Evolutionary conservation across 2,329 filamentous ascomycete genomes (phyloP).

Genomic region (Cladosporium cucumerinum): DNA sequence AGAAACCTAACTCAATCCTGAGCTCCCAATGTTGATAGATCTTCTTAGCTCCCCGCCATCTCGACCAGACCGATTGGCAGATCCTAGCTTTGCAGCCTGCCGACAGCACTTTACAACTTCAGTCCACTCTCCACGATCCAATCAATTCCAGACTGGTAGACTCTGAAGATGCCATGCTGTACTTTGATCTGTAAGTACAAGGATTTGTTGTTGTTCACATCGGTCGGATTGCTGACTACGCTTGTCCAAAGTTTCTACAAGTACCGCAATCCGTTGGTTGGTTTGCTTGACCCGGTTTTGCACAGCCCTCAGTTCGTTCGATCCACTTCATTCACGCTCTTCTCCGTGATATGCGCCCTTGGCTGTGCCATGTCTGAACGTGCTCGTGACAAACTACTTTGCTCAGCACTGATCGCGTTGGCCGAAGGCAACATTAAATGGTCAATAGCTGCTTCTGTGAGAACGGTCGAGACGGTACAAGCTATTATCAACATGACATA

Average conservation of each 20-base stretch:
- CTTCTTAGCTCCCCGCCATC: background rate
- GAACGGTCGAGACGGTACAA: constrained; percentile 11
- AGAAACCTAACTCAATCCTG: no score
- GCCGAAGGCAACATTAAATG: constrained; percentile 12
- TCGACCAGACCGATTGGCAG: constrained; percentile 13
- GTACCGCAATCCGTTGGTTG: constrained; percentile 7
- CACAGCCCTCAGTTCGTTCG: constrained; percentile 11
- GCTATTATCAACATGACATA: constrained; percentile 15
- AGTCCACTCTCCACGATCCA: constrained; percentile 8
- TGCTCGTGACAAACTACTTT: constrained; percentile 11
- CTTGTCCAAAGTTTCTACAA: constrained; percentile 2
- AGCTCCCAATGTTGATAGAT: background rate
- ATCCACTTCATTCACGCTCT: constrained; percentile 6
- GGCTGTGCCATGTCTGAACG: constrained; percentile 14
- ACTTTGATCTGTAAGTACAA: constrained; percentile 8
- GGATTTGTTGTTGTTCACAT: background rate
- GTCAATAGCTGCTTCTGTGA: constrained; percentile 12
- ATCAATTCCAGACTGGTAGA: constrained; percentile 11
- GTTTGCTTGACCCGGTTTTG: constrained; percentile 3
- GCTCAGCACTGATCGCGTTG: constrained; percentile 1
- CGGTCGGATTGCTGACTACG: background rate
- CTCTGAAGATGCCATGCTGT: constrained; percentile 8
- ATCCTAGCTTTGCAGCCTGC: constrained; percentile 10
- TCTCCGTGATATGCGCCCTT: constrained; percentile 12
- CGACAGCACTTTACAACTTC: constrained; percentile 8